These are phyloP conservation scores for baker's yeast (Saccharomyces cerevisiae) DNA, from an alignment of 805 yeast genomes.

Conservation along the genomic window DNA sequence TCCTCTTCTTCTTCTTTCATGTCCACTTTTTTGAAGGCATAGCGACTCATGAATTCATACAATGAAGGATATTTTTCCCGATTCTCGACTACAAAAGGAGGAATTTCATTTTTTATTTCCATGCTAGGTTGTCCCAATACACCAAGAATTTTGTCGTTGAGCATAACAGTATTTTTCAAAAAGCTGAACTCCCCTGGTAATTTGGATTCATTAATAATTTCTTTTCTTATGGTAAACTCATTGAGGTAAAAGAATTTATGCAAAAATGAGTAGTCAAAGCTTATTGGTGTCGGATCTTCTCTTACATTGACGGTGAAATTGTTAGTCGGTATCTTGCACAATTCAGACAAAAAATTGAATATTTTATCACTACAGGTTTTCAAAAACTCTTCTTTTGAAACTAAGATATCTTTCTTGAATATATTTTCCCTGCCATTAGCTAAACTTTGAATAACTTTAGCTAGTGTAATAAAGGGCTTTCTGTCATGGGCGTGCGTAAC, in stretches of 20 bases:
- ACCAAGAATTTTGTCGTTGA: constrained; percentile 38
- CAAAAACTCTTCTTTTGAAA: constrained; percentile 34
- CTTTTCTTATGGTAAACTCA: constrained; percentile 33
- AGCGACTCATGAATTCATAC: constrained; percentile 65
- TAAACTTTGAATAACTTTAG: constrained; percentile 72
- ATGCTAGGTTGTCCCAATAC: constrained; percentile 51
- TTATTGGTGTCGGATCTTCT: constrained; percentile 12
- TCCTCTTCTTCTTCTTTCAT: constrained; percentile 27
- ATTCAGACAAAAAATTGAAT: constrained; percentile 31
- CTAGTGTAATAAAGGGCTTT: constrained; percentile 64
- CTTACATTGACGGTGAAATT: constrained; percentile 13
- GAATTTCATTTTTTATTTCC: constrained; percentile 45
- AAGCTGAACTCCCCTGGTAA: constrained; percentile 13
- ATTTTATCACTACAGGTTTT: constrained; percentile 31
- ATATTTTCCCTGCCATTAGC: constrained; percentile 68
- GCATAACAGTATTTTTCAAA: constrained; percentile 25
- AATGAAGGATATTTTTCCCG: constrained; percentile 42
- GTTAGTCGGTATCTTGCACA: constrained; percentile 19
- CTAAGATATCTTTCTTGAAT: constrained; percentile 53
- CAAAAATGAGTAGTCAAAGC: constrained; percentile 31
- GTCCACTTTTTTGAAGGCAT: constrained; percentile 46
- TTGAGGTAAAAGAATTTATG: constrained; percentile 44
- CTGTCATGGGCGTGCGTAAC: constrained; percentile 37
- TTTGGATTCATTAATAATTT: constrained; percentile 9
- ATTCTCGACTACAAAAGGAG: constrained; percentile 42